Base-by-base conservation (phyloP, 176 grass and related monocot species). In the Cenchrus fungigraminus region DNA sequence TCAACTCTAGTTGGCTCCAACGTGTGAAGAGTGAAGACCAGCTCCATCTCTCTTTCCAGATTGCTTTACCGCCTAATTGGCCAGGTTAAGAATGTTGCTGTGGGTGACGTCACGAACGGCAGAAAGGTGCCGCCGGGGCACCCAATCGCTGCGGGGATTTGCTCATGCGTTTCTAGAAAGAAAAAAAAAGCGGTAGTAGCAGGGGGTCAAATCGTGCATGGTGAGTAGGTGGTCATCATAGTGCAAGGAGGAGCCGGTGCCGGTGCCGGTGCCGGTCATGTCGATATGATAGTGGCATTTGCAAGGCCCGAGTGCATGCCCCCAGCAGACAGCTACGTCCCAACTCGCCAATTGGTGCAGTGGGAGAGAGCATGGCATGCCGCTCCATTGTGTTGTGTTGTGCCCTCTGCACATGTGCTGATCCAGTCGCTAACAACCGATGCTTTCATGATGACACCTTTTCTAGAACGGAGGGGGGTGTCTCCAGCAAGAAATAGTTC, bases 131-230 rank as follows among this genome's bases (percentile, higher is more conserved):
- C 4, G 3, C 56, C 79, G 62, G 43, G 9, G 42, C 45, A 58
- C 67, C 79, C 86, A 62, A 50, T 63, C 29, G 9, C 12, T 19
- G 63, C 12, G 20, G 53, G 59, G 43, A 46, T 71, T 19, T 28
- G 51, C 9, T 77, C 19, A 14, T 42, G 12, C 4, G 79, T 76
- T 87, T 82, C 62, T 76, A 43, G 51, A 76, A 40, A 40, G 37
- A 4, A 40, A 40, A 40, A 40, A 40, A 81, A 87, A 79, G 53
- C 16, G 12, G 76, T 12, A 3, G 17, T 0, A 17, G 45, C 6
- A 40, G 8, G n/a, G 65, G 80, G 51, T 82, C 46, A 83, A 82
- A 83, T 83, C 68, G 79, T 82, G 79, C 79, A 82, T 71, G 52
- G 65, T 71, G 65, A 82, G 66, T 82, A 58, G 79, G 79, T 71